These are phyloP conservation scores for Blumeria hordei DNA, from an alignment of 2,329 filamentous ascomycete genomes.

Conservation along the genomic window DNA sequence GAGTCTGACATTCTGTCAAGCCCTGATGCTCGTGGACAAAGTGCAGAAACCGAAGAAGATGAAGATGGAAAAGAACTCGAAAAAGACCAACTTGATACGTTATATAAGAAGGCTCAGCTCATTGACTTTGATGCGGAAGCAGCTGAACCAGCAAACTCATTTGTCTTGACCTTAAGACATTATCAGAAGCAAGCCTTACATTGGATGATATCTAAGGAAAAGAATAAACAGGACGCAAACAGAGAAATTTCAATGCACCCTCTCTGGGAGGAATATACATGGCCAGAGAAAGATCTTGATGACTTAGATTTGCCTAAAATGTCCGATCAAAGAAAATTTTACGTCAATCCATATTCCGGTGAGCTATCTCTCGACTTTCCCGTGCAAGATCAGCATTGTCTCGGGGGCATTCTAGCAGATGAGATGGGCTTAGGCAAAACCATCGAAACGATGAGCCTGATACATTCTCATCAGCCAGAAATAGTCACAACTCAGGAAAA, in stretches of 20 bases:
- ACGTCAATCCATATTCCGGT: constrained; percentile 91
- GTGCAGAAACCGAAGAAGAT: constrained; percentile 29
- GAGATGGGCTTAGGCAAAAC: constrained; percentile 98
- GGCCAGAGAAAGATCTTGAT: constrained; percentile 72
- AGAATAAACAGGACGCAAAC: constrained; percentile 40
- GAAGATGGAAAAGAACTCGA: constrained; percentile 84
- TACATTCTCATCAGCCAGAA: constrained; percentile 59
- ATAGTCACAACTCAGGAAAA: constrained; percentile 18
- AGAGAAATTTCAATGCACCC: constrained; percentile 78
- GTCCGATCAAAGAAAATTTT: constrained; percentile 49
- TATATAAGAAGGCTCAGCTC: constrained; percentile 90
- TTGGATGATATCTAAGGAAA: constrained; percentile 94
- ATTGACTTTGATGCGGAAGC: constrained; percentile 88
- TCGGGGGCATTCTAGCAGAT: constrained; percentile 81
- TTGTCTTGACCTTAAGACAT: constrained; percentile 60
- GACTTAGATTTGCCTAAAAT: constrained; percentile 48
- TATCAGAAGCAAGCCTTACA: constrained; percentile 90
- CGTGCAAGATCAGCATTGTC: constrained; percentile 76
- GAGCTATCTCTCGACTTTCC: constrained; percentile 84
- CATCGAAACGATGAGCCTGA: constrained; percentile 87
- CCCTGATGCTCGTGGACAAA: constrained; percentile 13
- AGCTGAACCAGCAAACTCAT: constrained; percentile 59
- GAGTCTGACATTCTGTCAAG: constrained; percentile 16
- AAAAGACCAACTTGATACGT: constrained; percentile 76
- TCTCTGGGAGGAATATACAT: constrained; percentile 85